Evolutionary conservation across 495 filamentous ascomycete species (phyloP), one percentile per base, ranked within the genome.

Genomic region (Penicillium argentinense): DNA sequence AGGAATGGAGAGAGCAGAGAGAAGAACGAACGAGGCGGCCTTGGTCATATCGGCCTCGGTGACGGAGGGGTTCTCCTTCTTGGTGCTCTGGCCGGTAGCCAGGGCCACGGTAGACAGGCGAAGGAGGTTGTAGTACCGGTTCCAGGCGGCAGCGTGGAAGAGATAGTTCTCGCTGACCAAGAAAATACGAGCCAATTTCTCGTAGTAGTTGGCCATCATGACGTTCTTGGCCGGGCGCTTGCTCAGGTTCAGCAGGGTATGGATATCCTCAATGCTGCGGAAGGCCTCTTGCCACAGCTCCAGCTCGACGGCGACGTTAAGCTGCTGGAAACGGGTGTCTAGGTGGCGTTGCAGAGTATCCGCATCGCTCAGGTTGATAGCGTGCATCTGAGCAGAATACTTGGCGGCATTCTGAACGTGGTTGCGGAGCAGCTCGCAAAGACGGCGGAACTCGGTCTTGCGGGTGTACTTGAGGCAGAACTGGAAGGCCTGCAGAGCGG

Each of bases 141-240:
- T 91, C 88, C 88, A 97, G 38, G 93, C 91, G 32, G 93, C 93
- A 53, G 93, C 93, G 63, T 98, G 93, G 85, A 98, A 98, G 21
- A 98, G 83, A 63, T 97, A 97, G 73, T 98, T 98, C 74, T 96
- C 95, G 68, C 91, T 95, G 54, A 97, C 95, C 28, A 98, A 81
- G 78, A 98, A 98, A 64, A 98, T 98, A 37, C 90, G 84, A 27
- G 93, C 96, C 40, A 98, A 81, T 72, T 97, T 96, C 78, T 98
- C 95, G 73, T 97, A 98, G 82, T 98, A 98, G 74, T 97, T 98
- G 68, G 95, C 93, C 93, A 98, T 98, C 91, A 97, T 97, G 53
- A 96, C 79, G 68, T 97, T 96, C 85, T 97, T 97, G n/a, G 93
- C 87, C 28, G 91, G 91, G 39, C 92, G 88, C 81, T 98, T 98